phyloP scores from a whole-genome alignment of 257 asterid genomes.

The Capsicum pubescens region DNA sequence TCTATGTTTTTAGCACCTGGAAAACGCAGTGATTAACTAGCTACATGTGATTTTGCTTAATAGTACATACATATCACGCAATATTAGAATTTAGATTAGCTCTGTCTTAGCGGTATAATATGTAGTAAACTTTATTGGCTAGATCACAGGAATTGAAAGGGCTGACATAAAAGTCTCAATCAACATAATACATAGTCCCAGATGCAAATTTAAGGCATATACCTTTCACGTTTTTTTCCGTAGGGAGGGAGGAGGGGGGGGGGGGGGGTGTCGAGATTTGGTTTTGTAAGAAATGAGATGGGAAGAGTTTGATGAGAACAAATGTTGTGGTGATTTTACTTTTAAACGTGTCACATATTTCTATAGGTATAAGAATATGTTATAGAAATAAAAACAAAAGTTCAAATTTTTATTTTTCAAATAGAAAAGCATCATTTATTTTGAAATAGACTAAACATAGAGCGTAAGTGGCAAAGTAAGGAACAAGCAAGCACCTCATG shows the following conservation, averaged over 20 bases:
- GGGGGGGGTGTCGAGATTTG: too few species aligned
- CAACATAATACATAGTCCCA: background rate
- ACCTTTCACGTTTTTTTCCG: background rate
- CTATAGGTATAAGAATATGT: too few species aligned
- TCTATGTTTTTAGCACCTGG: slow-evolving; percentile 35
- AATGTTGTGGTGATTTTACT: too few species aligned
- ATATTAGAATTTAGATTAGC: background rate
- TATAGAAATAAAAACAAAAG: background rate
- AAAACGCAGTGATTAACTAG: background rate
- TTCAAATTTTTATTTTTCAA: background rate
- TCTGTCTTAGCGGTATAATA: background rate
- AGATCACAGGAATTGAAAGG: background rate
- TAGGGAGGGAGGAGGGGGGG: background rate
- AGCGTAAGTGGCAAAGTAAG: background rate
- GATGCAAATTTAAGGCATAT: background rate
- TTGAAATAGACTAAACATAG: background rate
- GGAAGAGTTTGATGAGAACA: too few species aligned
- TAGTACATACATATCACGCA: background rate
- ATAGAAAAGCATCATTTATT: background rate
- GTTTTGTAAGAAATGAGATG: too few species aligned
- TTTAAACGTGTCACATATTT: too few species aligned
- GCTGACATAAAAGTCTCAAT: background rate
- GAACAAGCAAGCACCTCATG: too few species aligned
- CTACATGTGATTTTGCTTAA: background rate
- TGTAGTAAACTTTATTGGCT: background rate